Base-by-base conservation (phyloP, 2,329 filamentous ascomycete genomes). In the Cladosporium sp. region DNA sequence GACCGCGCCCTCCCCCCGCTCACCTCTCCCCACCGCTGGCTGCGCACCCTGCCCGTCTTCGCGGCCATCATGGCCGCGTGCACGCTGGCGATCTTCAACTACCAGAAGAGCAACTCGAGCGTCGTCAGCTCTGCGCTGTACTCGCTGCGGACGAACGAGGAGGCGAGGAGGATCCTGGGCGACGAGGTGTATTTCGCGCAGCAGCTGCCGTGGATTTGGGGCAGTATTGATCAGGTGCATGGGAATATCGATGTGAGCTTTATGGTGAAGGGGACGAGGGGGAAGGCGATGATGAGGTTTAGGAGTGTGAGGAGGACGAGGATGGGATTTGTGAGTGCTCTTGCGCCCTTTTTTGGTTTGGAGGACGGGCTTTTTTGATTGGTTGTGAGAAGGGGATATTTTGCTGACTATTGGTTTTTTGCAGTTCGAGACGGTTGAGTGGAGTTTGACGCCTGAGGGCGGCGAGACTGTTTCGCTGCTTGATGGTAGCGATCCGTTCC, bases 1-100 rank as follows among this genome's bases (percentile, higher is more conserved):
- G 84, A 86, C 75, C 82, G 84, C 70, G 84, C 79, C 57, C 80
- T 86, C 2, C 84, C 84, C 18, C 72, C 78, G 34, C 73, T 84
- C 49, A 72, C 76, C 10, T 68, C 71, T n/a, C 69, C 71, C 15
- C 71, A 66, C 59, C 69, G 72, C 64, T 79, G 77, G 77, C 68
- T 77, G 65, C 86, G 86, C 72, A 92, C 92, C 0, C 80, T 97
- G 38, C 94, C 94, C 64, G 81, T 96, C 77, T 98, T 98, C 85
- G 77, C 90, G 63, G 79, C 86, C 69, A 82, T 92, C 69, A 87
- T 97, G 72, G 86, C 87, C 59, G 83, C 85, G 65, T 90, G 89
- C 71, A 89, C 89, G 71, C 82, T 96, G 67, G 92, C 90, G 72
- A 97, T 99, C 79, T 98, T 99, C 90, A 99, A 99, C 86, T 98